A percentile compares a stretch with the other conserved stretches of the same genome.
phyloP scores from a whole-genome alignment of 495 filamentous ascomycete genomes.

The Trichoderma parareesei region DNA sequence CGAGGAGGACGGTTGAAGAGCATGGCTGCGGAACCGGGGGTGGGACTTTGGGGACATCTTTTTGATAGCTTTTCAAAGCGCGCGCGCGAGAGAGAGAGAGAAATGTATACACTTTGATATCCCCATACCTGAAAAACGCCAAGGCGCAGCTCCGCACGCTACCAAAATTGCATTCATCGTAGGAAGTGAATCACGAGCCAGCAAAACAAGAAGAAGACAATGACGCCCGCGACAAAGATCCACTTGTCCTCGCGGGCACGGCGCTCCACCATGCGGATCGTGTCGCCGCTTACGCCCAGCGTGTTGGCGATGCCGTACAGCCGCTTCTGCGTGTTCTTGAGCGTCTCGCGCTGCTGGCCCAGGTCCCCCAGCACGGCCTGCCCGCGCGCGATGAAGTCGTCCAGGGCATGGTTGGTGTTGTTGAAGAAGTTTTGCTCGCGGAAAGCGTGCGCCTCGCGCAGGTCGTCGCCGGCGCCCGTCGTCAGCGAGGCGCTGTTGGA shows the following conservation, averaged over 20 bases:
- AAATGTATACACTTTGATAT: background rate
- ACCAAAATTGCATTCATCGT: slow-evolving; percentile 37
- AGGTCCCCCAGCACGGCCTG: slow-evolving; percentile 84
- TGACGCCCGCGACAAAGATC: slow-evolving; percentile 87
- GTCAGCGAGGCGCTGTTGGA: slow-evolving; percentile 42
- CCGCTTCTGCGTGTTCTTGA: slow-evolving; percentile 86
- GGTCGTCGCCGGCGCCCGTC: slow-evolving; percentile 48
- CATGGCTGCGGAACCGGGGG: background rate
- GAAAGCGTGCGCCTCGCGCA: slow-evolving; percentile 73
- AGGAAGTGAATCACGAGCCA: slow-evolving; percentile 81
- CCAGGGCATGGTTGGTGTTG: slow-evolving; percentile 69
- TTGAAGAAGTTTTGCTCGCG: slow-evolving; percentile 83
- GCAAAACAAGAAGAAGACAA: slow-evolving; percentile 88
- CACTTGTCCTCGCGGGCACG: slow-evolving; percentile 92
- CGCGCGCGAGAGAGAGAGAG: too few relatives aligned
- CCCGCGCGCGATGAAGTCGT: slow-evolving; percentile 89
- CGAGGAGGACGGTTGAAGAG: slow-evolving; percentile 4
- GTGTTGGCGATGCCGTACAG: slow-evolving; percentile 93
- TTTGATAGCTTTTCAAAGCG: background rate
- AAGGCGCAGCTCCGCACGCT: background rate
- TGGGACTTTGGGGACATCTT: background rate
- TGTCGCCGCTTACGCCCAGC: slow-evolving; percentile 86
- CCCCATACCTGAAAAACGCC: background rate
- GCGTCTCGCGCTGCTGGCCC: slow-evolving; percentile 81
- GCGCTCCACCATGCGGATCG: slow-evolving; percentile 90